Percentiles rank a stretch among this genome's conserved stretches.
phyloP scores from a whole-genome alignment of 2,329 filamentous ascomycete genomes.

The Exophiala spinifera region DNA sequence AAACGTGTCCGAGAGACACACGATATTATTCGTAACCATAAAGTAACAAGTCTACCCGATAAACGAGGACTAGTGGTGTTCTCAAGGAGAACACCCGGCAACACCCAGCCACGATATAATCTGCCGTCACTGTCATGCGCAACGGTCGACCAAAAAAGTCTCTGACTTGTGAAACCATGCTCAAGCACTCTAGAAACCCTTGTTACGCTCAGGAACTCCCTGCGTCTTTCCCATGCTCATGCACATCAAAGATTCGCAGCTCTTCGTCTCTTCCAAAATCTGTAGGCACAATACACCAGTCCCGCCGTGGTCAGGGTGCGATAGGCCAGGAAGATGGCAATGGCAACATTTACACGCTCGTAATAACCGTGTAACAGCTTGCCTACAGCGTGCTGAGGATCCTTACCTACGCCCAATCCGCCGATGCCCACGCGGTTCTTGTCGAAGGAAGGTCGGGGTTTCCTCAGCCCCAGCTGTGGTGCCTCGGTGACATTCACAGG shows the following conservation, averaged over 20 bases:
- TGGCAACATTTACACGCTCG: conserved; percentile 38
- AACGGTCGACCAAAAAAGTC: too few relatives aligned
- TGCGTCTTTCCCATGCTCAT: background rate
- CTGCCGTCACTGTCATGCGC: too few relatives aligned
- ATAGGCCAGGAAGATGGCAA: conserved; percentile 41
- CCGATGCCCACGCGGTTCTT: conserved; percentile 40
- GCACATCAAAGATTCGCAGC: background rate
- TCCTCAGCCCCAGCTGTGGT: conserved; percentile 8
- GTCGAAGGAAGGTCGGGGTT: conserved; percentile 25
- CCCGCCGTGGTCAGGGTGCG: conserved; percentile 32
- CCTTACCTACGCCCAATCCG: conserved; percentile 37
- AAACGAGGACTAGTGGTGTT: too few relatives aligned
- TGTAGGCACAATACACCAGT: conserved; percentile 19
- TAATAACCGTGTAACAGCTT: conserved; percentile 47
- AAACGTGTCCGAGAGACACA: too few relatives aligned
- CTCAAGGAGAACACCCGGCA: too few relatives aligned
- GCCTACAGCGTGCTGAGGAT: conserved; percentile 39
- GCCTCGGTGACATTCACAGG: conserved; percentile 21
- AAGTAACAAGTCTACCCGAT: too few relatives aligned
- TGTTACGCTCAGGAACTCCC: too few relatives aligned
- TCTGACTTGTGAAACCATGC: too few relatives aligned
- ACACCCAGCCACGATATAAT: too few relatives aligned
- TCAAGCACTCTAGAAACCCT: too few relatives aligned
- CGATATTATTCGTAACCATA: too few relatives aligned
- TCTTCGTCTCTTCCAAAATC: conserved; percentile 18